Evolutionary conservation across 2,329 filamentous ascomycete species (phyloP), one percentile per base, ranked within the genome.

Genomic region (Pyrenophora tritici-repentis): DNA sequence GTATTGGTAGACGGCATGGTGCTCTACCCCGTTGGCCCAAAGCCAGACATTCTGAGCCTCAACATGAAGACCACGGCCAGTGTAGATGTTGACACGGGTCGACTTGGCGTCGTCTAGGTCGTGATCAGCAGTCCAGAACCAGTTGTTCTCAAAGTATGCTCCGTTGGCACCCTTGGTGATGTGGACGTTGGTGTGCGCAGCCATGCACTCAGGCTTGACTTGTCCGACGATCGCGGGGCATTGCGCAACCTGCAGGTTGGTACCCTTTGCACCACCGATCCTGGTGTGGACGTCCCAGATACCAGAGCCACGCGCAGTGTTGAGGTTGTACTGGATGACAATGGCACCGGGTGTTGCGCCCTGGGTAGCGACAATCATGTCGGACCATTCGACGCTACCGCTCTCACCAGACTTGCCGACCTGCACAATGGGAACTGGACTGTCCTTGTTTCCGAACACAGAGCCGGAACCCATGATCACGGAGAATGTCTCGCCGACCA

Each of bases 111-210:
- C 81, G 72, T 97, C 92, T 29, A 97, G 86, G 69, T 95, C 90
- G 78, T 97, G 93, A 71, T 97, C 93, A 1, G 92, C 85, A 29
- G 92, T 89, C 69, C 92, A 97, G 76, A 89, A 87, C 92, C 92
- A 97, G 44, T 83, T 87, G 76, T 97, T 96, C 76, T 96, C 91
- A 41, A 96, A 79, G 74, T 96, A 95, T 16, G 86, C 83, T 45
- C 69, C 68, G 8, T 84, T 86, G 1, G 76, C 81, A 3, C 77
- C 71, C 44, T 76, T 73, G 6, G 83, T 85, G 35, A 85, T 58
- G 51, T 79, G 77, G 5, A 79, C 61, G 16, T 75, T 69, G 32
- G 74, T 66, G 55, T 92, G 94, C 2, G 90, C 83, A 17, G 86
- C 90, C 44, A 86, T 81, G 74, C 92, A 97, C 31, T 83, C 76